These are phyloP conservation scores for Gelatoporia subvermispora DNA, from an alignment of 768 basidiomycete species.

Conservation along the genomic window DNA sequence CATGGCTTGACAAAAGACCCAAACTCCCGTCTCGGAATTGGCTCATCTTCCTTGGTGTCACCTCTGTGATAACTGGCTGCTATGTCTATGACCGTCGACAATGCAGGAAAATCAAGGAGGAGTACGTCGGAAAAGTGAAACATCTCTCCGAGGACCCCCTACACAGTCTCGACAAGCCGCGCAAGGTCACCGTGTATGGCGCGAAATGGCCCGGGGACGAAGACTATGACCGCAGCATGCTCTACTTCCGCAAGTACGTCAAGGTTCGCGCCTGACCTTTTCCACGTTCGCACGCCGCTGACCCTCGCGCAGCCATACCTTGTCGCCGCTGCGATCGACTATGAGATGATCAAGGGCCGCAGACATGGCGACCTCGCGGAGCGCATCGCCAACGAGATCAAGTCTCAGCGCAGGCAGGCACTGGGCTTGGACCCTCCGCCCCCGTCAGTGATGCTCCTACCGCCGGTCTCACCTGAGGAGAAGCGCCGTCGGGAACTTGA, in stretches of 20 bases:
- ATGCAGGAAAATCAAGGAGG: slow-evolving; percentile 71
- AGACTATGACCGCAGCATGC: slow-evolving; percentile 77
- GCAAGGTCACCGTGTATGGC: slow-evolving; percentile 83
- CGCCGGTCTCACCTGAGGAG: slow-evolving; percentile 48
- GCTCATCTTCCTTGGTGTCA: slow-evolving; percentile 85
- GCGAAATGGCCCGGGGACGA: slow-evolving; percentile 94
- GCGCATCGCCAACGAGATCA: slow-evolving; percentile 68
- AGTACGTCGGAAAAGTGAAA: slow-evolving; percentile 77
- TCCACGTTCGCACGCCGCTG: slow-evolving; percentile 7
- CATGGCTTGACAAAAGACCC: slow-evolving; percentile 82
- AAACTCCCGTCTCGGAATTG: slow-evolving; percentile 88
- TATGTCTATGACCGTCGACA: slow-evolving; percentile 86
- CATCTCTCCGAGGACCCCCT: slow-evolving; percentile 68
- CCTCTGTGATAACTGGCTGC: slow-evolving; percentile 61
- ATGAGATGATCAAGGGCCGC: slow-evolving; percentile 74
- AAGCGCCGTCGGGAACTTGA: slow-evolving; percentile 56
- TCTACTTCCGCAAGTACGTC: slow-evolving; percentile 94
- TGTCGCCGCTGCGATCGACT: slow-evolving; percentile 93
- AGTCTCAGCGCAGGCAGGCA: slow-evolving; percentile 60
- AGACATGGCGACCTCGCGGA: slow-evolving; percentile 83
- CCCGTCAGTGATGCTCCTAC: slow-evolving; percentile 38
- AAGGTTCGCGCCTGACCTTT: slow-evolving; percentile 58
- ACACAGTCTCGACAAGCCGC: slow-evolving; percentile 57
- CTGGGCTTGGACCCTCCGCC: slow-evolving; percentile 57
- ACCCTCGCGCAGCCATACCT: slow-evolving; percentile 68